Percentiles rank a stretch among this genome's conserved stretches.
Conservation (phyloP, 2,329 filamentous ascomycete species). For the Colletotrichum higginsianum region DNA sequence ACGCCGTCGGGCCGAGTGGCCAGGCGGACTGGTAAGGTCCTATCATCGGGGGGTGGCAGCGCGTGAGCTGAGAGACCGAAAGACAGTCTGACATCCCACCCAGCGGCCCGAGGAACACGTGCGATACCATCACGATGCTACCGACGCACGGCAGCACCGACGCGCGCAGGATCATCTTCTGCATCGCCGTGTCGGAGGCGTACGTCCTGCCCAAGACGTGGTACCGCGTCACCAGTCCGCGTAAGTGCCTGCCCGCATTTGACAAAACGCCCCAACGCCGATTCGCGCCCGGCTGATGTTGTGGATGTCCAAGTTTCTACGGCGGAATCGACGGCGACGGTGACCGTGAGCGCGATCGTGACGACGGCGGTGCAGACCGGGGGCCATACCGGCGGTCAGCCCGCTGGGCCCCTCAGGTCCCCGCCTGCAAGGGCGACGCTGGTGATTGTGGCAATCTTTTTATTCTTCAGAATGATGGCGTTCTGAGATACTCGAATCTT, state of each 20-base stretch:
- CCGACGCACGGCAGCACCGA: slow-evolving; percentile 15
- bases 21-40: slow-evolving; percentile 27
- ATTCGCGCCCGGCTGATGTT: too few species aligned
- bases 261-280: too few species aligned
- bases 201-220: slow-evolving; percentile 31
- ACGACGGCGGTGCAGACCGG: background rate
- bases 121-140: slow-evolving; percentile 28
- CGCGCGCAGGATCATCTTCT: slow-evolving; percentile 26
- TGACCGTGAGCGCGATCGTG: background rate
- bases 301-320: background rate
- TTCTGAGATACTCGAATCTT: too few species aligned
- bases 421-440: background rate
- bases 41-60: background rate
- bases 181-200: slow-evolving; percentile 20
- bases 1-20: slow-evolving; percentile 16
- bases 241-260: background rate
- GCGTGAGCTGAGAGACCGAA: background rate
- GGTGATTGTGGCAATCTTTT: too few species aligned
- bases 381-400: background rate
- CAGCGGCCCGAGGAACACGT: slow-evolving; percentile 20
- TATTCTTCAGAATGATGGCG: background rate
- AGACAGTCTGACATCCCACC: too few species aligned
- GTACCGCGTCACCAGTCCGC: slow-evolving; percentile 23
- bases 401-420: background rate
- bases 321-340: background rate